These are phyloP conservation scores for Sphaerulina musiva DNA, from an alignment of 2,329 filamentous ascomycete species.

Conservation along the genomic window DNA sequence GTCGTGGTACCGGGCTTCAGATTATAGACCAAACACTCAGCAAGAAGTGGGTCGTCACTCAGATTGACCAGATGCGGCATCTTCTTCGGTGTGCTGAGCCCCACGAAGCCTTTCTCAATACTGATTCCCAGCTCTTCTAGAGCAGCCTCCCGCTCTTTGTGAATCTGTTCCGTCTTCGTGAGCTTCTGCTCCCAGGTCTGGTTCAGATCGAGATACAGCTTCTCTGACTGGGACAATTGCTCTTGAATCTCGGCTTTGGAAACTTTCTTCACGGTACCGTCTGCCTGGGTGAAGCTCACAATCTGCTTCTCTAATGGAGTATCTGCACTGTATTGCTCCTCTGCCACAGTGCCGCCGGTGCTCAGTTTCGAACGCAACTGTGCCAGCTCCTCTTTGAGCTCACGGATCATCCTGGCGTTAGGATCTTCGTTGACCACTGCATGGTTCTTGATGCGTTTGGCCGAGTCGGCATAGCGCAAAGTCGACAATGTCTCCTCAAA, in stretches of 20 bases:
- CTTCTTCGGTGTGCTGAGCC: conserved; percentile 92
- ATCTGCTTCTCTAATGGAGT: conserved; percentile 94
- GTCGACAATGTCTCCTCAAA: conserved; percentile 97
- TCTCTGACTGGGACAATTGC: conserved; percentile 92
- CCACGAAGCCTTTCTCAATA: conserved; percentile 96
- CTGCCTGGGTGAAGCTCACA: conserved; percentile 80
- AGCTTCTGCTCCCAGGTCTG: conserved; percentile 99
- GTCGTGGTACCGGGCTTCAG: conserved; percentile 91
- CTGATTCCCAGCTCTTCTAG: conserved; percentile 96
- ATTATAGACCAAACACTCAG: conserved; percentile 96
- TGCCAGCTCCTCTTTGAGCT: conserved; percentile 89
- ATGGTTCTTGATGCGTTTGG: conserved; percentile 99
- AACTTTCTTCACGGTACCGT: conserved; percentile 86
- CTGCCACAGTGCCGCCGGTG: conserved; percentile 44
- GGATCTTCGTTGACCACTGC: conserved; percentile 98
- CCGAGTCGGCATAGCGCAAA: conserved; percentile 90
- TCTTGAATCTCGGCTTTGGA: conserved; percentile 98
- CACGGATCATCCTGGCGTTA: conserved; percentile 96
- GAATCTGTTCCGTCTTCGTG: conserved; percentile 89
- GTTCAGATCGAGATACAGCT: conserved; percentile 89
- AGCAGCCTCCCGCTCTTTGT: conserved; percentile 92
- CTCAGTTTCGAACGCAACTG: conserved; percentile 77
- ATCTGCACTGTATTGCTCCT: conserved; percentile 84
- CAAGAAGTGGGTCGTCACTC: conserved; percentile 72
- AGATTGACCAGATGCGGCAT: conserved; percentile 98